phyloP scores from a whole-genome alignment of 805 yeast genomes.

The Wickerhamomyces bisporus region DNA sequence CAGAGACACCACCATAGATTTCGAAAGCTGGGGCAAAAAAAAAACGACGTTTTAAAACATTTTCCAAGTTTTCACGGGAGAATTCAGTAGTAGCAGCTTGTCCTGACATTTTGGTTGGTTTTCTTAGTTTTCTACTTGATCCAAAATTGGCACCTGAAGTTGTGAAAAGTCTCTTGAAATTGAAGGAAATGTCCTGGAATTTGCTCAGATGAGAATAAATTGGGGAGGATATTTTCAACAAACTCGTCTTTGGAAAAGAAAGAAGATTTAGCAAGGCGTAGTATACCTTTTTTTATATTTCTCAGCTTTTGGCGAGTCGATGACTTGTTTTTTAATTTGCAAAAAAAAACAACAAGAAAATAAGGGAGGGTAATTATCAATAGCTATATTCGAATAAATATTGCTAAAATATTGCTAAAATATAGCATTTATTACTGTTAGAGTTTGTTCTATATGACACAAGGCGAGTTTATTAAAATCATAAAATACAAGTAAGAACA shows the following conservation, averaged over 20 bases:
- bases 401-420: too few relatives aligned
- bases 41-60: constrained; percentile 89
- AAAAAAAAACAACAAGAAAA: too few relatives aligned
- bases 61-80: constrained; percentile 84
- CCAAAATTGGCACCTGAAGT: background rate
- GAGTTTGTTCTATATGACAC: too few relatives aligned
- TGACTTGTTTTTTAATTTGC: too few relatives aligned
- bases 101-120: constrained; percentile 15
- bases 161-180: background rate
- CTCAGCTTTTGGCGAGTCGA: too few relatives aligned
- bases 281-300: too few relatives aligned
- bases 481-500: too few relatives aligned
- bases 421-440: too few relatives aligned
- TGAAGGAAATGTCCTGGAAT: background rate
- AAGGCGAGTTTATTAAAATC: too few relatives aligned
- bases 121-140: constrained; percentile 1
- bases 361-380: too few relatives aligned
- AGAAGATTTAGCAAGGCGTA: too few relatives aligned
- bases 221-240: background rate
- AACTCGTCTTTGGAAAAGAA: background rate
- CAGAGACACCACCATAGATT: constrained; percentile 97
- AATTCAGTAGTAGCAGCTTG: constrained; percentile 39
- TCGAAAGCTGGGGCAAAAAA: constrained; percentile 98
- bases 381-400: too few relatives aligned
- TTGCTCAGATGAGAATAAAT: background rate